Conservation (phyloP, 139 green algal species). For the Pleodorina starrii region DNA sequence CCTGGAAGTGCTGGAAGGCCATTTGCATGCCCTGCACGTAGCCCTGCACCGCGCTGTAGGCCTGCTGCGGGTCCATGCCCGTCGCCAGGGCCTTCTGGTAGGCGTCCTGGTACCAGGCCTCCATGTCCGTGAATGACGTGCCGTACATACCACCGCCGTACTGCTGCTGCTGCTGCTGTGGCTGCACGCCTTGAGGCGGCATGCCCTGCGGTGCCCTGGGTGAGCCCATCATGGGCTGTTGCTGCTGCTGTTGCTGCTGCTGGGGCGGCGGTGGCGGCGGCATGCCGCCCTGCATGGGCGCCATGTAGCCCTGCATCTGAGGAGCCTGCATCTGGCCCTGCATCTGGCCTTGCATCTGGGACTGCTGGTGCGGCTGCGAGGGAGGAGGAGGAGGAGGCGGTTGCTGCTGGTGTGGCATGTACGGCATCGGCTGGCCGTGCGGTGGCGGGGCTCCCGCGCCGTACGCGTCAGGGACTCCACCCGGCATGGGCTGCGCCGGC, state of each 20-base stretch:
- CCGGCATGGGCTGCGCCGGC: background rate
- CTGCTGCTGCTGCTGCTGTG: no score
- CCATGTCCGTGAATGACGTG: slow-evolving; percentile 17
- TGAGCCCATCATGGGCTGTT: background rate
- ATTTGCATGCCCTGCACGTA: slow-evolving; percentile 49
- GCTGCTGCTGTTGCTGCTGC: no score
- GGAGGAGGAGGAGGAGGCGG: background rate
- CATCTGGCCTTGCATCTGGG: no score
- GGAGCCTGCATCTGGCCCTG: background rate
- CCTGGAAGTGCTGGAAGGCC: slow-evolving; percentile 3
- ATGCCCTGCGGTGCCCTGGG: background rate
- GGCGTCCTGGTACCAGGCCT: slow-evolving; percentile 40
- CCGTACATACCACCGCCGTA: background rate
- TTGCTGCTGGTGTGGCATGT: slow-evolving; percentile 20
- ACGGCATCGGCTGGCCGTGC: background rate
- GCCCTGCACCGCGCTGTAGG: slow-evolving; percentile 44
- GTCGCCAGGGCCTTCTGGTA: slow-evolving; percentile 47
- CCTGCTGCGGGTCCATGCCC: slow-evolving; percentile 50
- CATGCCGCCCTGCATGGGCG: background rate
- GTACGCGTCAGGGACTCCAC: slow-evolving; percentile 1
- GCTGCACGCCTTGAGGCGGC: no score
- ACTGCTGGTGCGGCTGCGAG: background rate
- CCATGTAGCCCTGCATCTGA: background rate
- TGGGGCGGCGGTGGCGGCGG: no score
- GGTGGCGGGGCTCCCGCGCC: background rate